Percentiles rank a stretch among this genome's conserved stretches.
phyloP scores from a whole-genome alignment of 345 rosid genomes.

The Physaria fendleri region DNA sequence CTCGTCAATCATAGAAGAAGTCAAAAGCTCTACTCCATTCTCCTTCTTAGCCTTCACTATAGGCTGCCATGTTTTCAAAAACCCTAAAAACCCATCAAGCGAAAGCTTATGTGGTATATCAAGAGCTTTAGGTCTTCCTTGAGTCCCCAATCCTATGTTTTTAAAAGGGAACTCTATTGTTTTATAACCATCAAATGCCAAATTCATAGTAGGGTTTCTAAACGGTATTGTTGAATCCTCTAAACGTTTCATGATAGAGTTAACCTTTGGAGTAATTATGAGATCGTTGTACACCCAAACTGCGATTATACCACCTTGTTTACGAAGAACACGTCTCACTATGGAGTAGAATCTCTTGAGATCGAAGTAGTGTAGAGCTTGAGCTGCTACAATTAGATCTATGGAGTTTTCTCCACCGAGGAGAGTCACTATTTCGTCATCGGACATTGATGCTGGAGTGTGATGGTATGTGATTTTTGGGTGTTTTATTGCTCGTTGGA shows the following conservation, averaged over 20 bases:
- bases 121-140: constrained; percentile 43
- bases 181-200: constrained; percentile 35
- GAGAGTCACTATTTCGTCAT: constrained; percentile 14
- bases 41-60: constrained; percentile 41
- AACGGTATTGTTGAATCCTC: constrained; percentile 40
- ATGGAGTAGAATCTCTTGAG: constrained; percentile 44
- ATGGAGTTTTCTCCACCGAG: constrained; percentile 31
- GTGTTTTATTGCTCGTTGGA: constrained; percentile 15
- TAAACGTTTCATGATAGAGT: constrained; percentile 32
- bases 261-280: constrained; percentile 36
- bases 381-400: constrained; percentile 42
- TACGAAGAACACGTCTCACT: constrained; percentile 40
- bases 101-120: constrained; percentile 45
- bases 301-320: constrained; percentile 45
- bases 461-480: constrained; percentile 22
- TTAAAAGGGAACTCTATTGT: constrained; percentile 56
- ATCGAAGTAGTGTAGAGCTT: constrained; percentile 55
- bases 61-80: constrained; percentile 45
- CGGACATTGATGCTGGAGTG: constrained; percentile 29
- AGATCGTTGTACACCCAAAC: constrained; percentile 45
- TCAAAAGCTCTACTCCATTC: constrained; percentile 47
- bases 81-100: constrained; percentile 37
- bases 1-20: constrained; percentile 30
- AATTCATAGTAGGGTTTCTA: constrained; percentile 25
- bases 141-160: constrained; percentile 40